Evolutionary conservation across 345 rosid genomes (phyloP), one percentile per base, ranked within the genome.

Genomic region (Arabis hirsuta): DNA sequence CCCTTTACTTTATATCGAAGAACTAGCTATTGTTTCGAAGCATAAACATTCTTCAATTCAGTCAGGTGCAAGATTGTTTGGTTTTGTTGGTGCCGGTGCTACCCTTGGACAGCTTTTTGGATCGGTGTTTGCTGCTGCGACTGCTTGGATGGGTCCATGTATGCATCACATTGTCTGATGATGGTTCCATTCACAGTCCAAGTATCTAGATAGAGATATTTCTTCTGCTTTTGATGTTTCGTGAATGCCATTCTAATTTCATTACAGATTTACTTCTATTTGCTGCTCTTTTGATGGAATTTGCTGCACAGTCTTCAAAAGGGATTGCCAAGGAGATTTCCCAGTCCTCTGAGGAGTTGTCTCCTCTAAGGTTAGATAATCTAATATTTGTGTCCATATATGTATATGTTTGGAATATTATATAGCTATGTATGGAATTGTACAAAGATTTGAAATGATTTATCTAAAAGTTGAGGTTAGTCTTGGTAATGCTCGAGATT

Each of bases 41-140:
- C 66, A 42, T 69, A 80, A 65, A 82, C 64, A 43, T 62, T 73
- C 46, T 67, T 59, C 65, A 42, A 46, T 88, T 62, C 94, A 90
- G 98, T 90, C 98, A 86, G 98, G 98, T 78, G 88, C 96, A 55
- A 85, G 98, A 85, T 85, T 90, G 83, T 93, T 93, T 42, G 98
- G 97, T 65, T 89, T 93, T 86, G 84, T 90, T 62, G 98, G 98
- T 74, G 98, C 97, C 55, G 98, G 96, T 67, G 98, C 98, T 56
- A 93, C 98, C 12, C 87, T 93, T 46, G 98, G 98, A 13, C 96
- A 93, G 88, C 96, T 93, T 74, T 86, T 87, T 82, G 98, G 98
- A 34, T 93, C 96, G 2, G 81, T 93, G 62, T 89, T 89, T 84
- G 98, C 97, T 34, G 80, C 96, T 24, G 82, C 75, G 50, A 80